A percentile compares a stretch with the other conserved stretches of the same genome.
Evolutionary conservation across 352 stramenopile species (phyloP).

Genomic region (Globisporangium takayamanum): DNA sequence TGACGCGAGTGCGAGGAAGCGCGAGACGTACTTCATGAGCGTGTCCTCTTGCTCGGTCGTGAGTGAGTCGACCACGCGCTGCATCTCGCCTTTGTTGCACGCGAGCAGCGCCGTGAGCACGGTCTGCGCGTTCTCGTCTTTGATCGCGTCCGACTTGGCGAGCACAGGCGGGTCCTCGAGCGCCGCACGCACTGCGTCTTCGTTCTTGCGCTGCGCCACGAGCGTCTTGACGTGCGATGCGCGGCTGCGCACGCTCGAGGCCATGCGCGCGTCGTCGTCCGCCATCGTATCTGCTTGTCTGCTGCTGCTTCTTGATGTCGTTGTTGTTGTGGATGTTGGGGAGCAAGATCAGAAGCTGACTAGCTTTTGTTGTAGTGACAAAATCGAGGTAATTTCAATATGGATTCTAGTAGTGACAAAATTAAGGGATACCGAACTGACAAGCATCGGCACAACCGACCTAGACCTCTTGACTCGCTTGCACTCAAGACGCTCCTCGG

Average conservation of each 20-base stretch:
- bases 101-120: conserved; percentile 67
- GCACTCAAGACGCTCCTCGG: no score
- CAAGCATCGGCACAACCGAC: no score
- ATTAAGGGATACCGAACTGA: background rate
- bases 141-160: conserved; percentile 54
- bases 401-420: background rate
- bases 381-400: background rate
- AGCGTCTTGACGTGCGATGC: conserved; percentile 61
- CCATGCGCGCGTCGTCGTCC: conserved; percentile 49
- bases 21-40: conserved; percentile 89
- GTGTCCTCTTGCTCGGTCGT: conserved; percentile 60
- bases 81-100: conserved; percentile 87
- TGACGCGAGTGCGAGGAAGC: conserved; percentile 59
- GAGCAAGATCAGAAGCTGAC: background rate
- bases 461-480: no score
- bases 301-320: background rate
- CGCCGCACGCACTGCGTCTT: conserved; percentile 67
- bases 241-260: conserved; percentile 49
- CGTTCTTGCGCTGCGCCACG: conserved; percentile 71
- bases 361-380: background rate
- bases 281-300: conserved; percentile 25
- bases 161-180: conserved; percentile 68
- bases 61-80: conserved; percentile 73
- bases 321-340: background rate
- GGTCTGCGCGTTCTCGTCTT: conserved; percentile 72